These are phyloP conservation scores for Myxozyma neglecta DNA, from an alignment of 805 yeast species.

Conservation along the genomic window DNA sequence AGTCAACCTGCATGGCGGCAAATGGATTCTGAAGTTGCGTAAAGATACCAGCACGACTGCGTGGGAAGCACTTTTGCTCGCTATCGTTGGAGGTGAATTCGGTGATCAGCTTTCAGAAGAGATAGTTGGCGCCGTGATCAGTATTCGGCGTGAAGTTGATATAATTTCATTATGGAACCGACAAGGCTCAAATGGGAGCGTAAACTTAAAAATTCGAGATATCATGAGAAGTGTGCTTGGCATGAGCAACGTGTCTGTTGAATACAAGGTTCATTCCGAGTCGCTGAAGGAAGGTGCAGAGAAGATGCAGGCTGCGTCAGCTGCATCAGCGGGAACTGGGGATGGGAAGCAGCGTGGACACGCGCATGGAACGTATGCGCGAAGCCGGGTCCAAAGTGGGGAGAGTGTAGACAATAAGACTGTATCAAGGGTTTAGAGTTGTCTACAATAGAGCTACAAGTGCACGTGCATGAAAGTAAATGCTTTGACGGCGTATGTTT, in stretches of 20 bases:
- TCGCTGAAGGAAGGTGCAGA: constrained; percentile 35
- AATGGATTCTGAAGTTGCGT: constrained; percentile 79
- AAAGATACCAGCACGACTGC: constrained; percentile 43
- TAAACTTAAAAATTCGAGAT: constrained; percentile 32
- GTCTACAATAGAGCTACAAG: neutral
- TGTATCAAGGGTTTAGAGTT: too few relatives aligned
- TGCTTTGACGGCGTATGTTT: too few relatives aligned
- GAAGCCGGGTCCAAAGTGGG: constrained; percentile 1
- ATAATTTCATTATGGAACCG: constrained; percentile 64
- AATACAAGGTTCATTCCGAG: constrained; percentile 39
- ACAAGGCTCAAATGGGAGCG: constrained; percentile 38
- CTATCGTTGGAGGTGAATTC: constrained; percentile 48
- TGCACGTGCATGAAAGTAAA: neutral
- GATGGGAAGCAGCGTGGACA: constrained; percentile 11
- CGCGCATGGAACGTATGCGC: neutral
- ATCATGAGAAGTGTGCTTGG: constrained; percentile 31
- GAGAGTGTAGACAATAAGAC: neutral
- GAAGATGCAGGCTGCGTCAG: constrained; percentile 18
- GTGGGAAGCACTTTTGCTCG: constrained; percentile 51
- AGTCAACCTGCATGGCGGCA: constrained; percentile 85
- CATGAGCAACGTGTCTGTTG: constrained; percentile 27
- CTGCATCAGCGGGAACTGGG: constrained; percentile 9
- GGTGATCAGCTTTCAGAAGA: constrained; percentile 45
- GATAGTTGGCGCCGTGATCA: constrained; percentile 59
- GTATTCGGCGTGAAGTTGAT: constrained; percentile 56